These are phyloP conservation scores for Tubosaeta brunneosetosa DNA, from an alignment of 768 basidiomycete species.

Conservation along the genomic window DNA sequence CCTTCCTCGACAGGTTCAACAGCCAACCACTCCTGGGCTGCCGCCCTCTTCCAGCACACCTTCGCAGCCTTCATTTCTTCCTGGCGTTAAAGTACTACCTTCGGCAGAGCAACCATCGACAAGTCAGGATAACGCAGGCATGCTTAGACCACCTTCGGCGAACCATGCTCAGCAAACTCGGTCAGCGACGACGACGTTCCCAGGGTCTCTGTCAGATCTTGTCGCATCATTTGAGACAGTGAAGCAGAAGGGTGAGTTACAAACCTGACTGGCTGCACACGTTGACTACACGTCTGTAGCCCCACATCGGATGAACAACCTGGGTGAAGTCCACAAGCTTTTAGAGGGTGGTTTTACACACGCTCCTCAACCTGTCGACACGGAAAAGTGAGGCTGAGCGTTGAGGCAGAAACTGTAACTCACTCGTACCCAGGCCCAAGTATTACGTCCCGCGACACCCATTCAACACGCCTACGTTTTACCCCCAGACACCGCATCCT, in stretches of 20 bases:
- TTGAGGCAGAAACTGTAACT: conserved; percentile 1
- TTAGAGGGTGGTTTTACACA: conserved; percentile 87
- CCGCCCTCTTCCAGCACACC: conserved; percentile 10
- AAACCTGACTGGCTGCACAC: neutral
- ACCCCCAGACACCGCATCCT: conserved; percentile 84
- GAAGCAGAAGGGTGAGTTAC: conserved; percentile 85
- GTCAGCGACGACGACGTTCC: conserved; percentile 52
- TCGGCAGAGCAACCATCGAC: conserved; percentile 37
- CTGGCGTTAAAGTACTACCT: conserved; percentile 58
- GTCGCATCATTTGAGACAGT: conserved; percentile 93
- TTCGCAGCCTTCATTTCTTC: conserved; percentile 51
- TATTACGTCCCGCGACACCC: conserved; percentile 96
- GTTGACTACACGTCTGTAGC: conserved; percentile 34
- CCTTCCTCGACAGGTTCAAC: conserved; percentile 46
- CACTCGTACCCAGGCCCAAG: conserved; percentile 64
- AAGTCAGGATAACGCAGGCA: conserved; percentile 32
- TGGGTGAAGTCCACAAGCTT: conserved; percentile 88
- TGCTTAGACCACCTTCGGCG: conserved; percentile 51
- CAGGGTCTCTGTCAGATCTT: conserved; percentile 84
- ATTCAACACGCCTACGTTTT: conserved; percentile 86
- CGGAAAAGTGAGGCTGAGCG: conserved; percentile 78
- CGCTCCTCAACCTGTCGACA: conserved; percentile 89
- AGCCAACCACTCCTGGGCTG: conserved; percentile 29
- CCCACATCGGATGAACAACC: conserved; percentile 79
- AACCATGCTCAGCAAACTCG: conserved; percentile 43